These are phyloP conservation scores for Sphagnum contortum DNA, from an alignment of 225 moss, liverwort and hornwort species.

Conservation along the genomic window DNA sequence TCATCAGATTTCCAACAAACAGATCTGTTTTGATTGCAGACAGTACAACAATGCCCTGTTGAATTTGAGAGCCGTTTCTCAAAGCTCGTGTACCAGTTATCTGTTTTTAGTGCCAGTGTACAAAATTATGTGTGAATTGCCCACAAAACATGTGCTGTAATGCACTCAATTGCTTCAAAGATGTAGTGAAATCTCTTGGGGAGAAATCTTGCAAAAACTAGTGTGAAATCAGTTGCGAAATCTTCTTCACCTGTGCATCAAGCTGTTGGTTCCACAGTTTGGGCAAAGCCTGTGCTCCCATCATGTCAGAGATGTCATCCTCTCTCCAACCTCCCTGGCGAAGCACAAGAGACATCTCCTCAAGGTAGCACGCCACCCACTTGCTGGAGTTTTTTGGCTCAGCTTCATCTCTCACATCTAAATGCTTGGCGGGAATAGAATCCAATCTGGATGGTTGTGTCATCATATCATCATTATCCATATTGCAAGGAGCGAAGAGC, in stretches of 20 bases:
- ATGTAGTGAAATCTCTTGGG: background rate
- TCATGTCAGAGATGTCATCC: constrained; percentile 84
- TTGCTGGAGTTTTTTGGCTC: constrained; percentile 2
- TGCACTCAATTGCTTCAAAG: background rate
- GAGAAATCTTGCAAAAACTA: background rate
- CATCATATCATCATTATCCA: no score
- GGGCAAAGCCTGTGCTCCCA: constrained; percentile 41
- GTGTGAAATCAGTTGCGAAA: constrained; percentile 6
- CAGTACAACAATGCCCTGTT: background rate
- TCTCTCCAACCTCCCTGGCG: constrained; percentile 88
- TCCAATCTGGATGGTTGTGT: no score
- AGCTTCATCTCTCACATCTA: no score
- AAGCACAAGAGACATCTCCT: constrained; percentile 67
- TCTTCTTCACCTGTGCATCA: constrained; percentile 36
- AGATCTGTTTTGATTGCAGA: background rate
- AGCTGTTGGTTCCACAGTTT: constrained; percentile 30
- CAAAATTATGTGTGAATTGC: no score
- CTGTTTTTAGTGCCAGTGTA: no score
- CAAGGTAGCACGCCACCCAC: constrained; percentile 72
- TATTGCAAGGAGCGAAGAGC: no score
- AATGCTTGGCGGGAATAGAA: no score
- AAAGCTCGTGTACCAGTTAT: no score
- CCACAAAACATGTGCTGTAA: no score
- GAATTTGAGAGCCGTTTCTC: no score
- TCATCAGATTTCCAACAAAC: background rate